phyloP scores from a whole-genome alignment of 495 filamentous ascomycete genomes.

The Astrocystis sublimbata region DNA sequence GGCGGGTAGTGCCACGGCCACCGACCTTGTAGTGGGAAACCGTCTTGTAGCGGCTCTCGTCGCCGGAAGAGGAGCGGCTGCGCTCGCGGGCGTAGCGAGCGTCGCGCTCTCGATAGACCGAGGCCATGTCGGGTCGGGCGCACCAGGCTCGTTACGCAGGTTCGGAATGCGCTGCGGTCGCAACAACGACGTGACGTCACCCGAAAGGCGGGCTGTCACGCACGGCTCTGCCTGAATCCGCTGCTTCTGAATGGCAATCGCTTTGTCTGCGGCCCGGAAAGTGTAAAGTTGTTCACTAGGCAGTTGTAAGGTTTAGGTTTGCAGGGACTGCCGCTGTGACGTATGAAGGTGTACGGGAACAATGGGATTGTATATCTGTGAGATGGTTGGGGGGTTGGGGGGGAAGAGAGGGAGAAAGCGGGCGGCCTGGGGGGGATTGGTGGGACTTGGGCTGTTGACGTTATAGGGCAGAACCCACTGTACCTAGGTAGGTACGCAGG shows the following conservation, averaged over 20 bases:
- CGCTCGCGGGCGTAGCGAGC: slow-evolving; percentile 44
- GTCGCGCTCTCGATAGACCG: slow-evolving; percentile 50
- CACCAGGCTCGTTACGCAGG: not conserved
- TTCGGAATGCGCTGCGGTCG: slow-evolving; percentile 6
- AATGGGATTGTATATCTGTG: too few relatives aligned
- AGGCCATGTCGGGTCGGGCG: slow-evolving; percentile 40
- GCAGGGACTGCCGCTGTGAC: not conserved
- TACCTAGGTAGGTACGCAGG: not conserved
- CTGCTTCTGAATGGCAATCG: not conserved
- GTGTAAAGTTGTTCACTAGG: not conserved
- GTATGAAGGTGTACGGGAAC: not conserved
- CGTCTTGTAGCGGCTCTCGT: slow-evolving; percentile 52
- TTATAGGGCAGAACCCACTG: not conserved
- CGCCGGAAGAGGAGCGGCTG: slow-evolving; percentile 48
- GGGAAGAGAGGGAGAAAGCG: slow-evolving; percentile 1
- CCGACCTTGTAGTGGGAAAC: slow-evolving; percentile 58
- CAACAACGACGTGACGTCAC: slow-evolving; percentile 18
- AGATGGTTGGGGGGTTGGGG: not conserved
- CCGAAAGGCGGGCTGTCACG: not conserved
- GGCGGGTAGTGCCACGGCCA: slow-evolving; percentile 32
- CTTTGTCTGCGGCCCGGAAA: slow-evolving; percentile 1
- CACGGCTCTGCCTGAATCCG: not conserved
- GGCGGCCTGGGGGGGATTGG: not conserved
- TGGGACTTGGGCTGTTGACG: not conserved
- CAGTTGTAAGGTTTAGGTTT: not conserved